Conservation (phyloP, 2,329 filamentous ascomycete genomes). For the Venturia nashicola region DNA sequence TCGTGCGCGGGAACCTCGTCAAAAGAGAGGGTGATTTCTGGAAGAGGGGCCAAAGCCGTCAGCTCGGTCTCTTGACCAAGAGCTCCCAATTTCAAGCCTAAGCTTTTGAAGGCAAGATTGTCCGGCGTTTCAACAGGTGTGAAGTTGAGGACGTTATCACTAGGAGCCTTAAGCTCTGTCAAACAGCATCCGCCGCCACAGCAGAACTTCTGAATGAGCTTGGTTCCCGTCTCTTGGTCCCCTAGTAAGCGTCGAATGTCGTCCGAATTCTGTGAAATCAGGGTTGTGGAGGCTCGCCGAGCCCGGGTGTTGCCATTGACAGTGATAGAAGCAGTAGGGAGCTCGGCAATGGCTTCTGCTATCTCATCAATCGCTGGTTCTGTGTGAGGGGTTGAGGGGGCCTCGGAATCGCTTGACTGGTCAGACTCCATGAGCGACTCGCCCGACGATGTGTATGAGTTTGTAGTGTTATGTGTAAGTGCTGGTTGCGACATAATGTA, state of each 20-base stretch:
- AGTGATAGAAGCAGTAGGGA: constrained; percentile 23
- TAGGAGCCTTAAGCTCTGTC: constrained; percentile 39
- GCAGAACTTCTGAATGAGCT: constrained; percentile 50
- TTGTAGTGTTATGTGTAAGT: background rate
- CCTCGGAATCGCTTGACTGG: constrained; percentile 29
- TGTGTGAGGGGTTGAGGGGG: constrained; percentile 31
- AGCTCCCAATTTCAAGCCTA: constrained; percentile 63
- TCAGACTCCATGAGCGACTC: constrained; percentile 29
- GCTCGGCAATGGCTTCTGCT: constrained; percentile 27
- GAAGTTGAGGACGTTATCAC: constrained; percentile 30
- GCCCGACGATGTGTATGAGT: constrained; percentile 20
- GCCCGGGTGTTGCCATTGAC: constrained; percentile 21
- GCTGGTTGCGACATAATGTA: background rate
- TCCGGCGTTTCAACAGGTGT: constrained; percentile 50
- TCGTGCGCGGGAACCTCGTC: constrained; percentile 35
- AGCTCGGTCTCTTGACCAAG: constrained; percentile 60
- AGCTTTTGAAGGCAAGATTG: constrained; percentile 71
- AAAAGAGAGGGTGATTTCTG: constrained; percentile 63
- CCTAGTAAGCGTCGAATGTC: constrained; percentile 48
- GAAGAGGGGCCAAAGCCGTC: constrained; percentile 58
- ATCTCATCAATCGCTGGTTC: constrained; percentile 31
- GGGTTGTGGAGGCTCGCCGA: constrained; percentile 57
- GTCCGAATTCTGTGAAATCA: constrained; percentile 47
- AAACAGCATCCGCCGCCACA: constrained; percentile 54
- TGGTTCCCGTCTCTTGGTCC: constrained; percentile 41